phyloP scores from a whole-genome alignment of 441 rosid genomes.

The Bruguiera hainesii region DNA sequence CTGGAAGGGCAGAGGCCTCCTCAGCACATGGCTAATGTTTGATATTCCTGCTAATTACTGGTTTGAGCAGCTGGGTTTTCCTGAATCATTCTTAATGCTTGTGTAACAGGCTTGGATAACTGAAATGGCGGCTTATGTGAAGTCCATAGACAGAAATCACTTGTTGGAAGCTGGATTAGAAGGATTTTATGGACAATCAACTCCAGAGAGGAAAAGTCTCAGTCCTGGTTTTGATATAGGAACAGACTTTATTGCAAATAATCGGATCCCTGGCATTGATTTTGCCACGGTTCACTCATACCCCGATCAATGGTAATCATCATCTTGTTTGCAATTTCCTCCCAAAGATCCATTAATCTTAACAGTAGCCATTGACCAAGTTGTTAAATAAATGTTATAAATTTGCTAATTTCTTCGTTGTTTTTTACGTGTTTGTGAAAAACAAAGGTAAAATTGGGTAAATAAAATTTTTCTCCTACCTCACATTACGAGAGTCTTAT shows the following conservation, averaged over 20 bases:
- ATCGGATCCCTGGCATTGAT: constrained; percentile 47
- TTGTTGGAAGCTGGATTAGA: constrained; percentile 66
- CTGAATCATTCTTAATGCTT: constrained; percentile 3
- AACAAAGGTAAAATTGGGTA: not conserved
- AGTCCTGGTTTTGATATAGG: constrained; percentile 48
- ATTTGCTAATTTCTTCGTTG: not conserved
- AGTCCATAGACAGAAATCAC: constrained; percentile 66
- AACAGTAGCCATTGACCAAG: too few species aligned
- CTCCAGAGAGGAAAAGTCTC: constrained; percentile 43
- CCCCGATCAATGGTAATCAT: constrained; percentile 64
- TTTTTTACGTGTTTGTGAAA: not conserved
- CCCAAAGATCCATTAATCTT: not conserved
- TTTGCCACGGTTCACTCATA: constrained; percentile 64
- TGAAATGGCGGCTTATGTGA: constrained; percentile 61
- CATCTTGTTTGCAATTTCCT: constrained; percentile 20
- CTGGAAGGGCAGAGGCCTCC: constrained; percentile 1
- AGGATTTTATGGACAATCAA: constrained; percentile 67
- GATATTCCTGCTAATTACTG: not conserved
- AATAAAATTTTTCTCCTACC: not conserved
- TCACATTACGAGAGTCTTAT: too few species aligned
- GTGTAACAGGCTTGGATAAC: constrained; percentile 52
- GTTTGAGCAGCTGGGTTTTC: not conserved
- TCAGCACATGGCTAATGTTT: constrained; percentile 3
- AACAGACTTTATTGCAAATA: constrained; percentile 62
- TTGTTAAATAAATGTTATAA: too few species aligned